These are phyloP conservation scores for Globisporangium splendens DNA, from an alignment of 352 stramenopile species.

Conservation along the genomic window DNA sequence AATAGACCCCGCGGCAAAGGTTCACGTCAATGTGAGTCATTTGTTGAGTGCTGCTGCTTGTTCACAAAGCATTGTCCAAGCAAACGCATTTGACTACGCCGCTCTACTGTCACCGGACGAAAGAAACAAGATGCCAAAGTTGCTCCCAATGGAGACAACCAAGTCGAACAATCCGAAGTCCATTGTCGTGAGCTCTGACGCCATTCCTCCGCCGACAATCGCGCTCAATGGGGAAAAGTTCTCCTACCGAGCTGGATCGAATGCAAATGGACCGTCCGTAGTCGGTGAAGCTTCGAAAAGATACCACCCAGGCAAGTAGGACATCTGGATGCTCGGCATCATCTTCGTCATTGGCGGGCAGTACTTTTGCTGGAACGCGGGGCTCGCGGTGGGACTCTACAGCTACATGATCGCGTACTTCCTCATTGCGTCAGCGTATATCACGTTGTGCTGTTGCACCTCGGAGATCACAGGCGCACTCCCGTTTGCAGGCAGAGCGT, in stretches of 20 bases:
- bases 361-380: conserved; percentile 42
- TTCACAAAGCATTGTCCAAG: no score
- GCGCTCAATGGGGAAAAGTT: conserved; percentile 6
- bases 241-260: conserved; percentile 3
- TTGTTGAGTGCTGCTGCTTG: no score
- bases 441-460: conserved; percentile 26
- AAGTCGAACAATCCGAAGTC: conserved; percentile 1
- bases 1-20: no score
- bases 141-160: background rate
- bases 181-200: conserved; percentile 6
- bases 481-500: conserved; percentile 25
- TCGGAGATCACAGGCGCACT: conserved; percentile 27
- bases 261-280: background rate
- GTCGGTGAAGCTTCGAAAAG: background rate
- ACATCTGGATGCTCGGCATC: conserved; percentile 31
- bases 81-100: no score
- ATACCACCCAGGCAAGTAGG: conserved; percentile 3
- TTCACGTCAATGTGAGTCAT: no score
- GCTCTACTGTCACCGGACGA: no score
- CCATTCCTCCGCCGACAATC: conserved; percentile 3
- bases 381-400: conserved; percentile 21
- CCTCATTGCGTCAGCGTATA: conserved; percentile 26
- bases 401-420: conserved; percentile 27
- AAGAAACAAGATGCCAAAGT: background rate
- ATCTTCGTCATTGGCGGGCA: conserved; percentile 38